phyloP scores from a whole-genome alignment of 2,329 filamentous ascomycete genomes.

The Colletotrichum sp. region DNA sequence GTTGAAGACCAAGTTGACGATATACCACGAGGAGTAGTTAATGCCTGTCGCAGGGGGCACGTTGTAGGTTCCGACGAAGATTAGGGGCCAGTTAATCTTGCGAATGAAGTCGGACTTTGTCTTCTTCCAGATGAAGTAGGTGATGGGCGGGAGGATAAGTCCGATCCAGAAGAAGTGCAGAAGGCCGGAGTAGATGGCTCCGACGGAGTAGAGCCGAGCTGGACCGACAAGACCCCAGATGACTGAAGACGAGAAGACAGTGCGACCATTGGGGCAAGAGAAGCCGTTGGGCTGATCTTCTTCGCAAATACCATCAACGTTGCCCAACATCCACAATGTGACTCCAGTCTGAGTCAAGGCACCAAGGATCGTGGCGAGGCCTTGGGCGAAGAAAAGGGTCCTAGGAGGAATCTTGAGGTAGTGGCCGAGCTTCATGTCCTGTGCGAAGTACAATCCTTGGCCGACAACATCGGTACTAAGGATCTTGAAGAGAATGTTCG shows the following conservation, averaged over 20 bases:
- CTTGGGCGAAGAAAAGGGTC: slow-evolving; percentile 64
- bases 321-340: slow-evolving; percentile 35
- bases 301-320: slow-evolving; percentile 59
- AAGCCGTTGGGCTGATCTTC: slow-evolving; percentile 52
- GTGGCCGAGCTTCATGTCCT: slow-evolving; percentile 52
- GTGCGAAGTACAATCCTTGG: slow-evolving; percentile 47
- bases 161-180: slow-evolving; percentile 62
- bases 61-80: slow-evolving; percentile 54
- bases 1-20: slow-evolving; percentile 61
- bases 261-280: slow-evolving; percentile 61
- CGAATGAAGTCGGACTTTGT: slow-evolving; percentile 51
- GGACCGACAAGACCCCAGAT: slow-evolving; percentile 66
- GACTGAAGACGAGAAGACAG: slow-evolving; percentile 66
- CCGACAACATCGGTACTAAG: slow-evolving; percentile 37
- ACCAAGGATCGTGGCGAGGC: slow-evolving; percentile 54
- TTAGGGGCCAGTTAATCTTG: slow-evolving; percentile 57
- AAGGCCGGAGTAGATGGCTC: slow-evolving; percentile 50
- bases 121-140: slow-evolving; percentile 51
- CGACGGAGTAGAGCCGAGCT: slow-evolving; percentile 35
- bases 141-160: slow-evolving; percentile 48
- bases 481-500: slow-evolving; percentile 41
- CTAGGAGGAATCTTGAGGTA: slow-evolving; percentile 63
- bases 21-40: slow-evolving; percentile 59
- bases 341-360: slow-evolving; percentile 40
- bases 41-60: slow-evolving; percentile 62